These are phyloP conservation scores for Aciculoconidium aculeatum DNA, from an alignment of 805 yeast genomes.

Conservation along the genomic window DNA sequence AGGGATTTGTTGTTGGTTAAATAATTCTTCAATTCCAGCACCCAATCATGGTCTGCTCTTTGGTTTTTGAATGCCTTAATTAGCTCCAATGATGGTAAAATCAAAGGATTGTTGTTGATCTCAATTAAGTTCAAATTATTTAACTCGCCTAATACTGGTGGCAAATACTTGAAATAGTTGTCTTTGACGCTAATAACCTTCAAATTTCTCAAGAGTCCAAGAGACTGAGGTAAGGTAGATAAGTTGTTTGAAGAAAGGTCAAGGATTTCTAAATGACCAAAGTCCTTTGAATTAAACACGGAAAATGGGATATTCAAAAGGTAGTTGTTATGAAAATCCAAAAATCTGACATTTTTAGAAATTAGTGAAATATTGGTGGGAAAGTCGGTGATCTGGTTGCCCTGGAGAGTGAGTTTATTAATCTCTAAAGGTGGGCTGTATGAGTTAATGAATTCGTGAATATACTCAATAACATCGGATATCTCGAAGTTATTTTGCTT, in stretches of 20 bases:
- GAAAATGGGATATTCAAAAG: slow-evolving; percentile 47
- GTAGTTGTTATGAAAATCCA: slow-evolving; percentile 62
- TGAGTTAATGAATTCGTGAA: slow-evolving; percentile 10
- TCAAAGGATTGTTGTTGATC: slow-evolving; percentile 56
- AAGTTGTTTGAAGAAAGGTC: slow-evolving; percentile 59
- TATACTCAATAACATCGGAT: slow-evolving; percentile 9
- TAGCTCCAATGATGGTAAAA: slow-evolving; percentile 38
- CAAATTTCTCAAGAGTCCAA: slow-evolving; percentile 33
- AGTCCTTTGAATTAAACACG: slow-evolving; percentile 15
- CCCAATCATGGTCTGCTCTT: slow-evolving; percentile 41
- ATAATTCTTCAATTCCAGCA: slow-evolving; percentile 33
- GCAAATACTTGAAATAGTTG: slow-evolving; percentile 51
- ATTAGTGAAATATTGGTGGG: slow-evolving; percentile 44
- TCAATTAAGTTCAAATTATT: slow-evolving; percentile 52
- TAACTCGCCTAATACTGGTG: slow-evolving; percentile 47
- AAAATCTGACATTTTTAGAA: slow-evolving; percentile 41
- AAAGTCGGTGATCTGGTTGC: slow-evolving; percentile 41
- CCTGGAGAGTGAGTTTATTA: slow-evolving; percentile 49
- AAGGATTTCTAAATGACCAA: slow-evolving; percentile 50
- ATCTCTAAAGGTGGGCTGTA: slow-evolving; percentile 15
- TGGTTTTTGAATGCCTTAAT: slow-evolving; percentile 30
- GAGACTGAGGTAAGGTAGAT: slow-evolving; percentile 35
- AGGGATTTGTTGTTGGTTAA: slow-evolving; percentile 28
- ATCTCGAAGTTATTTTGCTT: slow-evolving; percentile 1
- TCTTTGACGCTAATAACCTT: slow-evolving; percentile 57